A percentile compares a stretch with the other conserved stretches of the same genome.
Evolutionary conservation across 73 alveolate genomes (phyloP).

Genomic region (Durusdinium trenchii): DNA sequence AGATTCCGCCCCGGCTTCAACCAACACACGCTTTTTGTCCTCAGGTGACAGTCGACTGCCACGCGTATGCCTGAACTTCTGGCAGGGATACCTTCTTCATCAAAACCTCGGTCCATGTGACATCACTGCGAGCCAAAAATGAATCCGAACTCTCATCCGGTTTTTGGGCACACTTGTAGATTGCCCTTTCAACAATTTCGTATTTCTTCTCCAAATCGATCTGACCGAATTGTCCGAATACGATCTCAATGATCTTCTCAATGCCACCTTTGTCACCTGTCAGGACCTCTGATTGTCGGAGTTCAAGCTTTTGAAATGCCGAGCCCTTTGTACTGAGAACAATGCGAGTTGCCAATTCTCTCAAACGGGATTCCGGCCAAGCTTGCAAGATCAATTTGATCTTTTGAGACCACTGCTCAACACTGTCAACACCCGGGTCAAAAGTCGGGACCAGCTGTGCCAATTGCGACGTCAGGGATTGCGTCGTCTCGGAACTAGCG

Average conservation of each 20-base stretch:
- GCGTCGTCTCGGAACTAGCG: no score
- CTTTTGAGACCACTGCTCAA: no score
- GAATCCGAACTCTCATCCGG: neutral
- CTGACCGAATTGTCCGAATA: neutral
- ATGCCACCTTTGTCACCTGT: neutral
- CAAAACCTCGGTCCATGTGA: neutral
- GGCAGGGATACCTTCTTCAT: neutral
- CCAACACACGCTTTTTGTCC: neutral
- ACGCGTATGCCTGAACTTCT: neutral
- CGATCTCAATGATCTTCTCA: neutral
- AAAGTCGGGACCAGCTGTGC: no score
- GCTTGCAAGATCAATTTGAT: no score
- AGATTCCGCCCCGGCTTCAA: neutral
- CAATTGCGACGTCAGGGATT: no score
- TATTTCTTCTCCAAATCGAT: neutral
- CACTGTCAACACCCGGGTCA: no score
- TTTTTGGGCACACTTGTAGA: neutral
- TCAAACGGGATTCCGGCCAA: no score
- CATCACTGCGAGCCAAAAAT: neutral
- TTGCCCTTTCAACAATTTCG: neutral
- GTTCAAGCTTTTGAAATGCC: neutral
- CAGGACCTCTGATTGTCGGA: neutral
- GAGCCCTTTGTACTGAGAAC: neutral
- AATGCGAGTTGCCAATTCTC: neutral
- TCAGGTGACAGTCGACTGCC: neutral